Conservation (phyloP, 1,284 basidiomycete genomes). For the Fistulinella cinereoalba region DNA sequence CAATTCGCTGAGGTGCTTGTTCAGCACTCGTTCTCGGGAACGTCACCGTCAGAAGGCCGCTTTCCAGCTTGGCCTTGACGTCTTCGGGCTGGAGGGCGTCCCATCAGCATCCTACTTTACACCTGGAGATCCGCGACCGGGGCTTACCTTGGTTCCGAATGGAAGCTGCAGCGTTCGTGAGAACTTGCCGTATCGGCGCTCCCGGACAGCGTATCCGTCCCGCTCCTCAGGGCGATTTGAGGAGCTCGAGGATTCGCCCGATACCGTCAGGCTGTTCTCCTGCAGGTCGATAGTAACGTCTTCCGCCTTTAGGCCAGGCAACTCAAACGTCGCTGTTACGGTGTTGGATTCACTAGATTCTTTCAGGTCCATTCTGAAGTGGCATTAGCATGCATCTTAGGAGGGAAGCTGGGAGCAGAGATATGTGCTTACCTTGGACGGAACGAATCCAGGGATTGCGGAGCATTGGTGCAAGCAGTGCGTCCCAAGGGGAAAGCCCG, state of each 20-base stretch:
- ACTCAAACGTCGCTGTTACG: constrained; percentile 40
- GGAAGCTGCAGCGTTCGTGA: neutral
- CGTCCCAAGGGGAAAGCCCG: neutral
- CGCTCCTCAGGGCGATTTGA: no score
- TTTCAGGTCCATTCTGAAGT: neutral
- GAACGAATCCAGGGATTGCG: no score
- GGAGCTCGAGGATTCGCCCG: constrained; percentile 33
- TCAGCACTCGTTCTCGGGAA: constrained; percentile 1
- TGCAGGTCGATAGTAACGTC: constrained; percentile 40
- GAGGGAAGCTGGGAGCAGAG: no score
- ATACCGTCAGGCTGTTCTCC: constrained; percentile 36
- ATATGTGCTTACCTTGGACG: neutral
- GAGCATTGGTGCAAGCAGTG: no score
- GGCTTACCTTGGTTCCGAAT: neutral
- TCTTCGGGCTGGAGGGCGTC: neutral
- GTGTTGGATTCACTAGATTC: constrained; percentile 25
- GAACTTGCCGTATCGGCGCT: constrained; percentile 22
- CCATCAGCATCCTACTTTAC: no score
- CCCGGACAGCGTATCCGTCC: constrained; percentile 36
- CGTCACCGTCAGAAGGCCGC: constrained; percentile 1
- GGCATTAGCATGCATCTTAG: no score
- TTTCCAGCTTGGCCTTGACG: neutral
- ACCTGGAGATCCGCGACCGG: no score
- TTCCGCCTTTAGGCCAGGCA: constrained; percentile 42
- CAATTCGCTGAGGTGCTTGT: constrained; percentile 1